Evolutionary conservation across 2,329 filamentous ascomycete species (phyloP).

Genomic region (Talaromyces sp.): DNA sequence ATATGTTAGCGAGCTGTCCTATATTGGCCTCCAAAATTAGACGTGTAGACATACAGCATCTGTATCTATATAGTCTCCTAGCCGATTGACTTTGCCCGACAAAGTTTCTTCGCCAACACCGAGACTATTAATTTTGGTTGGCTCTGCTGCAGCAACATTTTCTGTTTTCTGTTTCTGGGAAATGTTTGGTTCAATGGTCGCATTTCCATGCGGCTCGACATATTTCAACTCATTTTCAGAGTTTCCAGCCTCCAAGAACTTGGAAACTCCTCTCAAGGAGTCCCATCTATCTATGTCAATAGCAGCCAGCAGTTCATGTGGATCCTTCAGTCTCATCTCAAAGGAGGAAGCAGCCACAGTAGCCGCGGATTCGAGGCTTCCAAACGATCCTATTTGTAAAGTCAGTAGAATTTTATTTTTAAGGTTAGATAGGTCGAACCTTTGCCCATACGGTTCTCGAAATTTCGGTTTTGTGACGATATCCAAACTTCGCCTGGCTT

Average conservation of each 20-base stretch:
- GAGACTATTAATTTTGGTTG: not conserved
- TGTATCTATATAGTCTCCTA: slow-evolving; percentile 46
- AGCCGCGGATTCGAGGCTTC: slow-evolving; percentile 43
- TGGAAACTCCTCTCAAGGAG: not conserved
- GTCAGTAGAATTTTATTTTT: not conserved
- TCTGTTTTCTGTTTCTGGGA: not conserved
- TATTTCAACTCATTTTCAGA: not conserved
- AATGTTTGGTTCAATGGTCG: not conserved
- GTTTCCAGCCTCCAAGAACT: not conserved
- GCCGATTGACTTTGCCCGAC: slow-evolving; percentile 32
- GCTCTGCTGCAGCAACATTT: not conserved
- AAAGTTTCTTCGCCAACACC: slow-evolving; percentile 15
- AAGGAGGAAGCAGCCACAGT: slow-evolving; percentile 47
- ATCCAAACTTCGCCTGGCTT: slow-evolving; percentile 41
- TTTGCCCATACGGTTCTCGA: slow-evolving; percentile 43
- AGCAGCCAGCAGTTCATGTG: slow-evolving; percentile 24
- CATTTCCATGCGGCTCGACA: slow-evolving; percentile 10
- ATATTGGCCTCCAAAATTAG: not conserved
- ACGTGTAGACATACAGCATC: slow-evolving; percentile 25
- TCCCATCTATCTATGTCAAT: slow-evolving; percentile 23
- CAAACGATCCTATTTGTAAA: slow-evolving; percentile 35
- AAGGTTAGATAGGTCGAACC: slow-evolving; percentile 19
- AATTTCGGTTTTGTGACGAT: slow-evolving; percentile 46
- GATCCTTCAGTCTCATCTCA: slow-evolving; percentile 40
- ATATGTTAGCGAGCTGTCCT: not conserved